phyloP scores from a whole-genome alignment of 1,139 yeast species.

The Taphrina communis region DNA sequence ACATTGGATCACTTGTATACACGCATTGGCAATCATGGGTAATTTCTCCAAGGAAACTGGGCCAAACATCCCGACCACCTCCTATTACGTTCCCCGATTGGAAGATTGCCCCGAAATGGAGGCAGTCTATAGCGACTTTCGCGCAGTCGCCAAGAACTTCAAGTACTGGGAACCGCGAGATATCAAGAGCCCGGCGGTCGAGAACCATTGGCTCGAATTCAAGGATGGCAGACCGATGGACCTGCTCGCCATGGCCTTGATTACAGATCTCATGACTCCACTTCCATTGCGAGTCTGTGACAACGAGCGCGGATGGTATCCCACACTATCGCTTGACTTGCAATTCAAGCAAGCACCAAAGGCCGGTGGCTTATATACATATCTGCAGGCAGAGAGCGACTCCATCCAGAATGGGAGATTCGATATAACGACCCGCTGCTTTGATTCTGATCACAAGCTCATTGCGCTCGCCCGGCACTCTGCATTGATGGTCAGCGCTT shows the following conservation, averaged over 20 bases:
- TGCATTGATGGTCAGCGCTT: constrained; percentile 31
- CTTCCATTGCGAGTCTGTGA: constrained; percentile 31
- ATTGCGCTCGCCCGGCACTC: constrained; percentile 31
- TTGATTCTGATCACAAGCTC: constrained; percentile 22
- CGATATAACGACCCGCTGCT: constrained; percentile 37
- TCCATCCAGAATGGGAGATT: constrained; percentile 33
- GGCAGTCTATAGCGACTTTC: constrained; percentile 23
- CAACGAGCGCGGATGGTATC: constrained; percentile 34
- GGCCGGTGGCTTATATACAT: constrained; percentile 14
- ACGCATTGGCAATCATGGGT: constrained; percentile 32
- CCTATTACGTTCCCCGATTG: constrained; percentile 2
- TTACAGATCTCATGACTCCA: constrained; percentile 39
- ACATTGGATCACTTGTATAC: constrained; percentile 33
- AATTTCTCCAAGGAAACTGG: constrained; percentile 23
- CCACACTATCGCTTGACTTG: constrained; percentile 34
- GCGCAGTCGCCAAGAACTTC: constrained; percentile 36
- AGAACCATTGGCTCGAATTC: constrained; percentile 32
- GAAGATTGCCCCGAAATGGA: constrained; percentile 18
- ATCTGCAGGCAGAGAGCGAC: constrained; percentile 29
- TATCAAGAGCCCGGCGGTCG: constrained; percentile 12
- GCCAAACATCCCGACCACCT: constrained; percentile 22
- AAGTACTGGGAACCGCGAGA: constrained; percentile 24
- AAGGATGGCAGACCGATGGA: constrained; percentile 35
- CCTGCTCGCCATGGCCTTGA: constrained; percentile 30
- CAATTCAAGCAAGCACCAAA: constrained; percentile 33